These are phyloP conservation scores for Filobasidium wieringae DNA, from an alignment of 768 basidiomycete species.

Conservation along the genomic window DNA sequence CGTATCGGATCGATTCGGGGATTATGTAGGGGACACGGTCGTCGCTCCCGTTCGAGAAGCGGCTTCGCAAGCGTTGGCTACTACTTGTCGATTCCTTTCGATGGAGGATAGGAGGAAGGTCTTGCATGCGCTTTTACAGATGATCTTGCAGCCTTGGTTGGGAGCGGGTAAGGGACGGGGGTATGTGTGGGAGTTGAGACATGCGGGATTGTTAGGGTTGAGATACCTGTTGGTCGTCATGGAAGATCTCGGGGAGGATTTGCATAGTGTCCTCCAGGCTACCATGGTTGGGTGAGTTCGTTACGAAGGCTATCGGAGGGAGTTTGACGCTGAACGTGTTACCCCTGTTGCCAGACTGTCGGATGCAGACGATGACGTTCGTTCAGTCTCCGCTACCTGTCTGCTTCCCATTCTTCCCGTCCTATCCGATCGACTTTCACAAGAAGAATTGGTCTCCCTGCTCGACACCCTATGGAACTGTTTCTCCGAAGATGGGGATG, in stretches of 20 bases:
- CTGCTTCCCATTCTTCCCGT: constrained; percentile 73
- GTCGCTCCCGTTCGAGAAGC: constrained; percentile 95
- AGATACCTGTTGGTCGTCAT: constrained; percentile 94
- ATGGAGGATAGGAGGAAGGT: constrained; percentile 65
- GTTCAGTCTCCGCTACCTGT: constrained; percentile 85
- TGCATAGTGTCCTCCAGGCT: constrained; percentile 75
- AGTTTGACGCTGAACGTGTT: not conserved
- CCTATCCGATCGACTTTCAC: constrained; percentile 58
- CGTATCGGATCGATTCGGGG: constrained; percentile 92
- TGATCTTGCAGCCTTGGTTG: constrained; percentile 81
- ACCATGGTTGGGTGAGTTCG: constrained; percentile 70
- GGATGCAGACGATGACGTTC: constrained; percentile 90
- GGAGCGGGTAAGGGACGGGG: constrained; percentile 23
- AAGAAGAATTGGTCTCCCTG: constrained; percentile 58
- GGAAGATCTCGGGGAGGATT: constrained; percentile 20
- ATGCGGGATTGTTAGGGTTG: constrained; percentile 92
- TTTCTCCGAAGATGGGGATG: constrained; percentile 84
- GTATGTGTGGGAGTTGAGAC: constrained; percentile 92
- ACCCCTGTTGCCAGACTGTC: constrained; percentile 47
- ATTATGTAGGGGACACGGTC: constrained; percentile 93
- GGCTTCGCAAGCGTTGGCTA: constrained; percentile 83
- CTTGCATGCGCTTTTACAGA: constrained; percentile 70
- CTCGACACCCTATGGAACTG: constrained; percentile 83
- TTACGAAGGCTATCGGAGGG: not conserved
- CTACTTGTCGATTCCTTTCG: constrained; percentile 78